Evolutionary conservation across 2,329 filamentous ascomycete genomes (phyloP).

Genomic region (Fusarium piperis): DNA sequence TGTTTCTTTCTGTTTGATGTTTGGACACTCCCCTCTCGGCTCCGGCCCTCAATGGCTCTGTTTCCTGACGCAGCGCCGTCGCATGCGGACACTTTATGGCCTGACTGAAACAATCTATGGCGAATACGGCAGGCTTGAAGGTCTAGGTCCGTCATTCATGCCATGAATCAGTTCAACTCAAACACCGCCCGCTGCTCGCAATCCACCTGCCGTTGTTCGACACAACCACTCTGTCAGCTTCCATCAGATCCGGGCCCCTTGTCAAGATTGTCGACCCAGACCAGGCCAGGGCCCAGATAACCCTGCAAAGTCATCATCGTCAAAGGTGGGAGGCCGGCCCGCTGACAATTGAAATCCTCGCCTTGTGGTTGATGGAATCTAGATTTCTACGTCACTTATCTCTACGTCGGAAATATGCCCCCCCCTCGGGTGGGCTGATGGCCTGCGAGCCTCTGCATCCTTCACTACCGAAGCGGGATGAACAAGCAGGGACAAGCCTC

Average conservation of each 20-base stretch:
- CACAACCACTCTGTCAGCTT: slow-evolving; percentile 1
- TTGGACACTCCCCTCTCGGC: slow-evolving; percentile 14
- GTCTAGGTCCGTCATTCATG: slow-evolving; percentile 6
- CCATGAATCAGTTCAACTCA: slow-evolving; percentile 10
- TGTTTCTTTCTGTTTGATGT: slow-evolving; percentile 27
- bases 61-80: slow-evolving; percentile 25
- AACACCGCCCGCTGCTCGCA: background rate
- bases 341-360: slow-evolving; percentile 35
- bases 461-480: slow-evolving; percentile 11
- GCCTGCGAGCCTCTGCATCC: slow-evolving; percentile 13
- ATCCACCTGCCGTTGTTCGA: slow-evolving; percentile 4
- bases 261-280: slow-evolving; percentile 22
- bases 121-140: slow-evolving; percentile 11
- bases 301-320: slow-evolving; percentile 32
- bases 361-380: slow-evolving; percentile 44
- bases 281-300: slow-evolving; percentile 2
- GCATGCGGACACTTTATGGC: slow-evolving; percentile 17
- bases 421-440: slow-evolving; percentile 15
- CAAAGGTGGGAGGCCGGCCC: slow-evolving; percentile 30
- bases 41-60: slow-evolving; percentile 14
- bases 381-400: slow-evolving; percentile 36
- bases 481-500: slow-evolving; percentile 22
- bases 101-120: slow-evolving; percentile 34
- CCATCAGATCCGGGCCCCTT: background rate
- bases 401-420: slow-evolving; percentile 25